Conservation (phyloP, 2,329 filamentous ascomycete genomes). For the Aspergillus udagawae region DNA sequence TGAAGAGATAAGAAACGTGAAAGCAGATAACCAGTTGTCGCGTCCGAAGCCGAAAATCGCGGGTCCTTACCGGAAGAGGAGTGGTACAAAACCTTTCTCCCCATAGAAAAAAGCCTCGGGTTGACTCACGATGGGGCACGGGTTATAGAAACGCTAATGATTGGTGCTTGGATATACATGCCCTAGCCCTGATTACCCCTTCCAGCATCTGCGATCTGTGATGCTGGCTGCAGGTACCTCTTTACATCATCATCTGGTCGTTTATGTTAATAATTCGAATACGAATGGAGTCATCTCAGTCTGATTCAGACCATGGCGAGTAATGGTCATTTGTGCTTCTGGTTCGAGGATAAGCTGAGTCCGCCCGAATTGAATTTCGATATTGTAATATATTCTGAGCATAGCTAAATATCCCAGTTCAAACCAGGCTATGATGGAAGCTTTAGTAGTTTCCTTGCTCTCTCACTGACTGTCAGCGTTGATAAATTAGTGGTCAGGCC, state of each 20-base stretch:
- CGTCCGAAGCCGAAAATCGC: slow-evolving; percentile 1
- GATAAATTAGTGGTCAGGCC: too few species aligned
- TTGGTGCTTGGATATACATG: slow-evolving; percentile 12
- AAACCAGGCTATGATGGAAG: not conserved
- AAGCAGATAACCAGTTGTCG: slow-evolving; percentile 3
- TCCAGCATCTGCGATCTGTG: not conserved
- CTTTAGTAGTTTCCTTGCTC: not conserved
- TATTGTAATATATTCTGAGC: too few species aligned
- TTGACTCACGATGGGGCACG: slow-evolving; percentile 16
- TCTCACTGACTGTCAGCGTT: too few species aligned
- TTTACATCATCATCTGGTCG: not conserved
- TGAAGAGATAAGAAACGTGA: slow-evolving; percentile 8
- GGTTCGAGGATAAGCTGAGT: not conserved
- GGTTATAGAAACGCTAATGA: slow-evolving; percentile 11
- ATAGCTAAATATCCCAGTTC: too few species aligned
- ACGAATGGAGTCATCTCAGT: not conserved
- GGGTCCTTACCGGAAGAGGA: slow-evolving; percentile 7
- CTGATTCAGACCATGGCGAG: not conserved
- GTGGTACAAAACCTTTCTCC: slow-evolving; percentile 11
- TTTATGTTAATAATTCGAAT: not conserved
- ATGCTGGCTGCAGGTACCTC: not conserved
- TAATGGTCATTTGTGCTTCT: not conserved
- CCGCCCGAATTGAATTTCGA: not conserved
- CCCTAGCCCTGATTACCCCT: slow-evolving; percentile 18
- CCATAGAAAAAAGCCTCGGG: not conserved